Evolutionary conservation across 164 flowering plant species (phyloP).

Genomic region (Warburgia ugandensis): DNA sequence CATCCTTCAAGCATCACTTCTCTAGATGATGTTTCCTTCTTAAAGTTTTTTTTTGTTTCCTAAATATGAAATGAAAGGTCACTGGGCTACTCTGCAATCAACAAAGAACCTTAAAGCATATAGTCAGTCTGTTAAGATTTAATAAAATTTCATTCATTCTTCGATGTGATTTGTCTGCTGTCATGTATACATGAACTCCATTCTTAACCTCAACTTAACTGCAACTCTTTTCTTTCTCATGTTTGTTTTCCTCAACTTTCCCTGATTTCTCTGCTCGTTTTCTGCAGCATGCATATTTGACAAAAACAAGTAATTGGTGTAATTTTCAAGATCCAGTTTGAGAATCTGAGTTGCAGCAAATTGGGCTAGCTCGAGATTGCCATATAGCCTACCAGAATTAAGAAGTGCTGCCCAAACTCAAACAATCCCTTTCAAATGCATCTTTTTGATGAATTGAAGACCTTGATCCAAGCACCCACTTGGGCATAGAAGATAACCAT

Average conservation of each 20-base stretch:
- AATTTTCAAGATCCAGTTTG: conserved; percentile 3
- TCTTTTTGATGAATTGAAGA: conserved; percentile 12
- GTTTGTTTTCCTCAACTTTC: too few relatives aligned
- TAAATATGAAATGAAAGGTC: too few relatives aligned
- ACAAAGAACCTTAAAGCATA: conserved; percentile 8
- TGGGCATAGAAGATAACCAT: conserved; percentile 24
- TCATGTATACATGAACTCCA: conserved; percentile 18
- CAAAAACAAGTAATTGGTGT: conserved; percentile 6
- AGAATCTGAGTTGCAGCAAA: conserved; percentile 10
- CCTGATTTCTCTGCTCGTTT: conserved; percentile 2
- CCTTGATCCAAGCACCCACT: conserved; percentile 10
- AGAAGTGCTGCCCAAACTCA: conserved; percentile 18
- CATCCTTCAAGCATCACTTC: too few relatives aligned
- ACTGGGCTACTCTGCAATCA: too few relatives aligned
- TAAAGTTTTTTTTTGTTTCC: too few relatives aligned
- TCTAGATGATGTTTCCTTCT: too few relatives aligned
- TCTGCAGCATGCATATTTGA: conserved; percentile 11
- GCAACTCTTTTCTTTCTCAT: conserved; percentile 22
- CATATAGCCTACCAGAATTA: conserved; percentile 10
- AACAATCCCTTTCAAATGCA: conserved; percentile 11
- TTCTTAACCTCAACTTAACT: conserved; percentile 23
- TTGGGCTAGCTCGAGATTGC: conserved; percentile 12
- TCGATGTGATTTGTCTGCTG: conserved; percentile 18
- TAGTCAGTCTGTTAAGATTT: conserved; percentile 4
- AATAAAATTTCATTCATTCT: conserved; percentile 10